Conservation (phyloP, 2,329 filamentous ascomycete species). For the Sclerotinia glacialis region DNA sequence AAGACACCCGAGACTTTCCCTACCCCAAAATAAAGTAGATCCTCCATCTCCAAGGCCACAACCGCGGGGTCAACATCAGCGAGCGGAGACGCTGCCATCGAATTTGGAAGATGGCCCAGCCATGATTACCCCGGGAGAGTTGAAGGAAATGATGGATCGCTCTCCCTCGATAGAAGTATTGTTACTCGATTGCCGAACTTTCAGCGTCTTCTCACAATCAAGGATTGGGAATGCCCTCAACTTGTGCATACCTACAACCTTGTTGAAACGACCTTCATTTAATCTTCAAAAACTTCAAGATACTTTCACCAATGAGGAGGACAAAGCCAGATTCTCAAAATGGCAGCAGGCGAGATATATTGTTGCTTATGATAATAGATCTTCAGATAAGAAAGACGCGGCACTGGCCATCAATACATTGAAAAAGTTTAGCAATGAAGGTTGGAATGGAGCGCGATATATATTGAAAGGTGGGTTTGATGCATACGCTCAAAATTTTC, state of each 20-base stretch:
- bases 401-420: conserved; percentile 78
- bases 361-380: conserved; percentile 81
- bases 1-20: conserved; percentile 53
- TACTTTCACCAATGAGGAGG: conserved; percentile 72
- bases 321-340: conserved; percentile 68
- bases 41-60: conserved; percentile 41
- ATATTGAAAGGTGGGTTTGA: conserved; percentile 81
- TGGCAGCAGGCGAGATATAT: conserved; percentile 77
- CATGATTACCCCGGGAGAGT: conserved; percentile 53
- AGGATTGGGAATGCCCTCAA: conserved; percentile 81
- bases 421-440: conserved; percentile 87
- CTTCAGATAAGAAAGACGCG: conserved; percentile 76
- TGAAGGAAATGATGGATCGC: conserved; percentile 55
- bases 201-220: conserved; percentile 73
- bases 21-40: conserved; percentile 49
- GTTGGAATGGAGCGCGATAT: conserved; percentile 69
- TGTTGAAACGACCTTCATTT: conserved; percentile 87
- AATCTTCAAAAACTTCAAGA: conserved; percentile 83
- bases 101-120: conserved; percentile 48
- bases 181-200: conserved; percentile 81
- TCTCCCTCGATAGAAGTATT: conserved; percentile 47
- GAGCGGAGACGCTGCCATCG: conserved; percentile 54
- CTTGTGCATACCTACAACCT: conserved; percentile 89
- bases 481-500: conserved; percentile 66
- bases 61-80: conserved; percentile 30